Conservation (phyloP, 805 yeast genomes). For the Cyberlindnera xishuangbannaensis region DNA sequence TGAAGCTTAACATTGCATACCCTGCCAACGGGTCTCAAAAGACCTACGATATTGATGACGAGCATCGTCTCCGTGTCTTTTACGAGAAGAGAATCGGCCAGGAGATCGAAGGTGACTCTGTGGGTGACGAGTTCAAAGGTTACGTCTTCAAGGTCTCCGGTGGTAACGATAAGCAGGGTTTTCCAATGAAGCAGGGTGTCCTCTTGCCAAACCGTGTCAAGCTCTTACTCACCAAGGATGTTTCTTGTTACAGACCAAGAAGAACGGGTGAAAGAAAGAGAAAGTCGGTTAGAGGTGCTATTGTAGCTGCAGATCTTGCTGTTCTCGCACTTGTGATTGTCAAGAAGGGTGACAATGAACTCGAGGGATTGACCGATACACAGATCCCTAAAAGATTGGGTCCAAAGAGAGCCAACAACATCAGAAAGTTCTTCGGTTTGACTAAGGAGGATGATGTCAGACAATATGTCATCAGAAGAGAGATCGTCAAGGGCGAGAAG, state of each 20-base stretch:
- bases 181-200: slow-evolving; percentile 99
- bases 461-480: slow-evolving; percentile 95
- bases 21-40: slow-evolving; percentile 99
- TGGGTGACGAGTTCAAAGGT: slow-evolving; percentile 98
- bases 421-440: slow-evolving; percentile 99
- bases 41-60: slow-evolving; percentile 96
- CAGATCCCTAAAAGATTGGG: slow-evolving; percentile 98
- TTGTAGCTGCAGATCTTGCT: slow-evolving; percentile 94
- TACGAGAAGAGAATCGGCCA: slow-evolving; percentile 99
- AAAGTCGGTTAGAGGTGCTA: slow-evolving; percentile 99
- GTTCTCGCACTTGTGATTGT: slow-evolving; percentile 88
- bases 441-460: slow-evolving; percentile 66
- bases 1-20: slow-evolving; percentile 99
- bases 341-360: slow-evolving; percentile 96
- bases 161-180: slow-evolving; percentile 99
- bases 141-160: slow-evolving; percentile 98
- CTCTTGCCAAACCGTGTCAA: slow-evolving; percentile 99
- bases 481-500: slow-evolving; percentile 96
- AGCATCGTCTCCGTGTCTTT: slow-evolving; percentile 96
- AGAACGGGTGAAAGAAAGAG: slow-evolving; percentile 99
- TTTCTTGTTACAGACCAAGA: slow-evolving; percentile 99
- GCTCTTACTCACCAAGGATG: slow-evolving; percentile 87
- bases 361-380: slow-evolving; percentile 92
- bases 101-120: slow-evolving; percentile 98
- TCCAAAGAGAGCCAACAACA: slow-evolving; percentile 99